These are phyloP conservation scores for Arbutus unedo DNA, from an alignment of 148 eudicot genomes.

Conservation along the genomic window DNA sequence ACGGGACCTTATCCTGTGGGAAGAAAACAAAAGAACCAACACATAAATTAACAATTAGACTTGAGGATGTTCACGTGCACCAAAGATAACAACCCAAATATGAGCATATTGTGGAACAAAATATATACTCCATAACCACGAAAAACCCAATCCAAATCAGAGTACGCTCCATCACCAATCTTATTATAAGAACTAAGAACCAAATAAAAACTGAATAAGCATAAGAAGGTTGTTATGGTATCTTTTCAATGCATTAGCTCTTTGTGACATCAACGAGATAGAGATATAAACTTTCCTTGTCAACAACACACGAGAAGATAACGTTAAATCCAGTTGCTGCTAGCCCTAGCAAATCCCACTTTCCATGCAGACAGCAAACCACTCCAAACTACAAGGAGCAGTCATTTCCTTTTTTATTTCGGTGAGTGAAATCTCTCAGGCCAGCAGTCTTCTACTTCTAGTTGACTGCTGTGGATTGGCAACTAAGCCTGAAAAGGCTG, in stretches of 20 bases:
- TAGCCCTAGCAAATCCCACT: background rate
- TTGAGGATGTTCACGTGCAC: background rate
- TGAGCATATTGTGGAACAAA: background rate
- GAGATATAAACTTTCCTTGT: background rate
- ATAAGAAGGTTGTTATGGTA: background rate
- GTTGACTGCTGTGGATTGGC: background rate
- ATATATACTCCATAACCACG: background rate
- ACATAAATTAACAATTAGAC: background rate
- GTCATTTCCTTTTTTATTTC: background rate
- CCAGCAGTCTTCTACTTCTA: too few relatives aligned
- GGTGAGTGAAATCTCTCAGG: too few relatives aligned
- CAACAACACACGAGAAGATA: background rate
- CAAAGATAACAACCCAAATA: background rate
- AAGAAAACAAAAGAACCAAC: background rate
- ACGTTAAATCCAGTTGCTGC: background rate
- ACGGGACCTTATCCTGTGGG: constrained; percentile 53
- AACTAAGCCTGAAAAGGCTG: background rate
- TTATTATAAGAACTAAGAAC: background rate
- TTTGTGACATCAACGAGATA: background rate
- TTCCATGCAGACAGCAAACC: background rate
- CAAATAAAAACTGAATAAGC: background rate
- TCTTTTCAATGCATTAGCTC: background rate
- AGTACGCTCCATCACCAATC: background rate
- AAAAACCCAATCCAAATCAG: background rate
- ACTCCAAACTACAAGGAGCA: background rate